Percentiles rank a stretch among this genome's conserved stretches.
phyloP scores from a whole-genome alignment of 306 rosid genomes.

The Biancaea sappan region DNA sequence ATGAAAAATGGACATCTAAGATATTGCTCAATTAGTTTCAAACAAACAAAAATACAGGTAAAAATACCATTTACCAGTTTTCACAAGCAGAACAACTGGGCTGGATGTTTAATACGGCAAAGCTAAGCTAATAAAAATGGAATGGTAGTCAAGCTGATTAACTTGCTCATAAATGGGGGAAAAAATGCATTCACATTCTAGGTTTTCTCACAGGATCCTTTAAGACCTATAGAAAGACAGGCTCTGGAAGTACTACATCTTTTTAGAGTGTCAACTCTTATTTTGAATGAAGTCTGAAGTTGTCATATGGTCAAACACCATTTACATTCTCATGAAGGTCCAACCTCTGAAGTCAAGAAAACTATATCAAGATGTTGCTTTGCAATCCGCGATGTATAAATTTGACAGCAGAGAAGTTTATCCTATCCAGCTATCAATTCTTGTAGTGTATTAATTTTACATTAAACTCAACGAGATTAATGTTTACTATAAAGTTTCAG shows the following conservation, averaged over 20 bases:
- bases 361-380: background rate
- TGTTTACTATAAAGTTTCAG: background rate
- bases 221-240: background rate
- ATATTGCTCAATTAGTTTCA: conserved; percentile 1
- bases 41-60: conserved; percentile 1
- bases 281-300: background rate
- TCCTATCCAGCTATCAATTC: background rate
- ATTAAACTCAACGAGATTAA: background rate
- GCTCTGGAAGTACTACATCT: background rate
- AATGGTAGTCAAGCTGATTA: background rate
- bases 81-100: background rate
- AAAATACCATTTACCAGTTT: background rate
- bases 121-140: background rate
- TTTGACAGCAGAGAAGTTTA: conserved; percentile 2
- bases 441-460: background rate
- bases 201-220: background rate
- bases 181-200: background rate
- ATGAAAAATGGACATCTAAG: conserved; percentile 4
- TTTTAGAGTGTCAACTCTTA: background rate
- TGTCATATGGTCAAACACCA: background rate
- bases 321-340: background rate
- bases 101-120: background rate
- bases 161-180: background rate
- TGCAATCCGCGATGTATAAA: background rate
- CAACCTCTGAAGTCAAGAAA: background rate